Evolutionary conservation across 2,329 filamentous ascomycete species (phyloP), one percentile per base, ranked within the genome.

Genomic region (Periconia sp.): DNA sequence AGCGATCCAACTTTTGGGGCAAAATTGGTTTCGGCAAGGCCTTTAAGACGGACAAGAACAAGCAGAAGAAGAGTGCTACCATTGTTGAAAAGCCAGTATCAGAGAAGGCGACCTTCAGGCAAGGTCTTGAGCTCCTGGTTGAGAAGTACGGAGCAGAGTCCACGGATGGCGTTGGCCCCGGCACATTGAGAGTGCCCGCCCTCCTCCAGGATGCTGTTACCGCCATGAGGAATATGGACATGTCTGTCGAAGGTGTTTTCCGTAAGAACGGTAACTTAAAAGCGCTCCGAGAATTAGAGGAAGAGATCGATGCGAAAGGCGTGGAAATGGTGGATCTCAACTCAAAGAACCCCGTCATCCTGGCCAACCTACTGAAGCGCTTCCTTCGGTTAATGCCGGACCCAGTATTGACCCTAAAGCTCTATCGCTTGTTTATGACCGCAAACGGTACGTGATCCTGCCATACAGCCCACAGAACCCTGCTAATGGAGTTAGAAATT

Each of bases 261-360:
- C 86, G 94, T 58, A 99, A 99, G 80, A 99, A 97, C 62, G 94
- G 94, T 59, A 99, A 97, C 70, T 96, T 99, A 74, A 92, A 94
- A 70, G 89, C 92, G 56, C 79, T 96, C 31, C 89, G 88, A 57
- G 92, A 96, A 49, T 78, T 95, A 5, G 86, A 90, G 26, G 89
- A 95, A 42, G 79, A 86, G 57, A 91, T 99, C 52, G 94, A 99
- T 68, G 83, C 83, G 31, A 87, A 90, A 40, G 92, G 90, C 29
- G 89, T 88, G 47, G 90, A 95, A 54, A 83, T 86, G 41, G 86
- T 96, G 42, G 91, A 95, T 66, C 82, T 97, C 60, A 88, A 86
- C 61, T 86, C 88, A 52, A 91, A 96, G 67, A 92, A 87, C 43
- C 92, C 95, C 1, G 90, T 99, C 16, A 94, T 97, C 63, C 83